Percentiles rank a stretch among this genome's conserved stretches.
phyloP scores from a whole-genome alignment of 2,329 filamentous ascomycete genomes.

The Volutella citrinella region DNA sequence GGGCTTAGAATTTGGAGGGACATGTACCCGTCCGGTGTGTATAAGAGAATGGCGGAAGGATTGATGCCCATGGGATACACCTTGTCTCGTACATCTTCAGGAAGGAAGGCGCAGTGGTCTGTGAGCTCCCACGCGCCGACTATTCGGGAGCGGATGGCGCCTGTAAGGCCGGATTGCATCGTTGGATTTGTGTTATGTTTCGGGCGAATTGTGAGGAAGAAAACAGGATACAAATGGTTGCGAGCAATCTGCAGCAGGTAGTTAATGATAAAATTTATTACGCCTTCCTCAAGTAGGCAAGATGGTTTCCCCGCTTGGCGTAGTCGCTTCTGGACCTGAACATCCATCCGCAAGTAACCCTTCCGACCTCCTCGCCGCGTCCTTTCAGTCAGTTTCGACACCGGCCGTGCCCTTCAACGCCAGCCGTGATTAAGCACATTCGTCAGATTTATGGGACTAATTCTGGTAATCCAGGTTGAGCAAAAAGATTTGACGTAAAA shows the following conservation, averaged over 20 bases:
- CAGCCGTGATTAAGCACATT: not conserved
- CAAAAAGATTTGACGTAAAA: not conserved
- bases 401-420: not conserved
- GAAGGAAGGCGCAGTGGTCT: not conserved
- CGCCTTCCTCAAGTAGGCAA: not conserved
- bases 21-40: conserved; percentile 1
- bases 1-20: not conserved
- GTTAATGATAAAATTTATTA: not conserved
- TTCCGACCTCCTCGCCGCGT: not conserved
- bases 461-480: not conserved
- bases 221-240: not conserved
- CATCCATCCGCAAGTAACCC: not conserved
- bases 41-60: conserved; percentile 1
- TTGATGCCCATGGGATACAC: not conserved
- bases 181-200: not conserved
- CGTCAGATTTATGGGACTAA: not conserved
- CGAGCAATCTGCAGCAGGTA: not conserved
- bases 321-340: not conserved
- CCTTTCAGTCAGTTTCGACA: not conserved
- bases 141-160: not conserved
- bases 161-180: not conserved
- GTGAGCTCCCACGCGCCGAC: not conserved
- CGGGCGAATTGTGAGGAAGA: not conserved
- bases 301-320: not conserved
- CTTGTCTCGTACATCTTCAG: not conserved